A percentile compares a stretch with the other conserved stretches of the same genome.
These are phyloP conservation scores for Calonectria pseudoturangicola DNA, from an alignment of 2,329 filamentous ascomycete genomes.

Conservation along the genomic window DNA sequence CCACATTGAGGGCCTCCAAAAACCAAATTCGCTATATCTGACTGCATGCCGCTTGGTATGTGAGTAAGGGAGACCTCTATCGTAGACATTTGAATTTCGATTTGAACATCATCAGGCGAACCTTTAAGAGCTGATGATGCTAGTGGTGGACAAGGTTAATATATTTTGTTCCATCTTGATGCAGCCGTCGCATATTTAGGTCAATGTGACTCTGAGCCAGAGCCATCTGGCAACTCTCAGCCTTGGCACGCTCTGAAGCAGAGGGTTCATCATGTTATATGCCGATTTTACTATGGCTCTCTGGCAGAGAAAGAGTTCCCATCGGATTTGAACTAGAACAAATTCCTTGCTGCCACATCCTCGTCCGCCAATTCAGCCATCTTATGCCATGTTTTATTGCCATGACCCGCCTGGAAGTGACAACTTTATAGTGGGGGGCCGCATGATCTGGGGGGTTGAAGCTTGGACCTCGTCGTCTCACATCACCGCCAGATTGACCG, in stretches of 20 bases:
- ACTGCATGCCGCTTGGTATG: neutral
- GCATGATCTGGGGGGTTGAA: neutral
- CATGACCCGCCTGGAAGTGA: neutral
- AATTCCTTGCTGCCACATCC: neutral
- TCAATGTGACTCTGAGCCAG: neutral
- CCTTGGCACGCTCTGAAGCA: neutral
- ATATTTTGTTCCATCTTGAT: neutral
- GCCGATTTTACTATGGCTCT: too few species aligned
- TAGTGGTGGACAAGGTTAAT: neutral
- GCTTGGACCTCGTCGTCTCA: neutral
- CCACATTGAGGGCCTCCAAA: slow-evolving; percentile 16
- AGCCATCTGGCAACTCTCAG: slow-evolving; percentile 1
- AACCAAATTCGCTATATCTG: neutral
- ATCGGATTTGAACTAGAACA: neutral
- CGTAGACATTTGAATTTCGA: neutral
- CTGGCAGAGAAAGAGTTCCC: too few species aligned
- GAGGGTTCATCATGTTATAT: neutral
- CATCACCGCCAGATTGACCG: neutral
- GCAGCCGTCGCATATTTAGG: slow-evolving; percentile 7
- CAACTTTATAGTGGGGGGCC: neutral
- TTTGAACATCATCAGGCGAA: neutral
- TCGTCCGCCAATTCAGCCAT: too few species aligned
- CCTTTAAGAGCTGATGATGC: neutral
- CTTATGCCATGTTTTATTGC: slow-evolving; percentile 7
- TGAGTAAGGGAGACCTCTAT: neutral